phyloP scores from a whole-genome alignment of 108 stramenopile genomes.

The Nannochloropsis gaditana region DNA sequence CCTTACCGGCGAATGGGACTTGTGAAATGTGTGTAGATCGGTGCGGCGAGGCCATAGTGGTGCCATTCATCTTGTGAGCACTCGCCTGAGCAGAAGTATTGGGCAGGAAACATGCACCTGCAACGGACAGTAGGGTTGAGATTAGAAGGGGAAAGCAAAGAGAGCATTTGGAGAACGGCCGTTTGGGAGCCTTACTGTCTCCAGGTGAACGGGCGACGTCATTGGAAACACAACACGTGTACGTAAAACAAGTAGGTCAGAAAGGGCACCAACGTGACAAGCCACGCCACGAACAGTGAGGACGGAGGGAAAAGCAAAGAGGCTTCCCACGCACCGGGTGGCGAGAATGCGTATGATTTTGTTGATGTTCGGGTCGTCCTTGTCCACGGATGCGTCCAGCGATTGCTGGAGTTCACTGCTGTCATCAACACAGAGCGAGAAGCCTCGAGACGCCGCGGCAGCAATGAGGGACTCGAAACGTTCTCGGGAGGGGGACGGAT shows the following conservation, averaged over 20 bases:
- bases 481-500: constrained; percentile 84
- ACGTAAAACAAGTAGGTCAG: too few species aligned
- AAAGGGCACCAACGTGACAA: too few species aligned
- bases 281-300: not conserved
- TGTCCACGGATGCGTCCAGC: constrained; percentile 71
- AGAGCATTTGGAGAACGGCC: not conserved
- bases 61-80: constrained; percentile 52
- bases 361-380: constrained; percentile 84
- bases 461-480: constrained; percentile 89
- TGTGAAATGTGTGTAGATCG: constrained; percentile 99
- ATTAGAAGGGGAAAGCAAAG: not conserved
- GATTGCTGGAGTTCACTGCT: constrained; percentile 87
- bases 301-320: not conserved
- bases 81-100: constrained; percentile 97
- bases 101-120: constrained; percentile 74
- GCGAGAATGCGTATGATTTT: constrained; percentile 90
- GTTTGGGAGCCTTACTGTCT: constrained; percentile 36
- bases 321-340: constrained; percentile 71
- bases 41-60: constrained; percentile 98
- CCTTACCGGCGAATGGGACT: constrained; percentile 84
- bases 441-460: constrained; percentile 66
- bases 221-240: too few species aligned
- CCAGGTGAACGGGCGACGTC: not conserved
- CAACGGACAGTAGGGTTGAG: not conserved
- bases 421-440: constrained; percentile 78